phyloP scores from a whole-genome alignment of 2,329 filamentous ascomycete genomes.

The Lasiodiplodia theobromae region DNA sequence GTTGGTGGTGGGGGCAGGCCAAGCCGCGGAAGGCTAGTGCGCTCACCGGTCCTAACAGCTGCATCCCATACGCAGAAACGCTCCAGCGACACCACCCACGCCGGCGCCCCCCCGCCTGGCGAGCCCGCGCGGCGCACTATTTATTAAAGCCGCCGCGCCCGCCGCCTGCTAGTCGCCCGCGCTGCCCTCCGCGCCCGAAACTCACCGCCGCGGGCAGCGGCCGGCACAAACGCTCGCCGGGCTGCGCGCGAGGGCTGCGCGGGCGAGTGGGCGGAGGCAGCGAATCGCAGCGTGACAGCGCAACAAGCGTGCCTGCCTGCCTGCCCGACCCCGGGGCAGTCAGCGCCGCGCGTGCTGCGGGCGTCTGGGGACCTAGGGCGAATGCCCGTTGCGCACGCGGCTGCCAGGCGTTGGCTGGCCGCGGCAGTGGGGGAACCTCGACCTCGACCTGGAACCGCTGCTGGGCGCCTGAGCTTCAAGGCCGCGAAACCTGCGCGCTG shows the following conservation, averaged over 20 bases:
- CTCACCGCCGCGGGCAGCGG: constrained; percentile 14
- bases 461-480: constrained; percentile 15
- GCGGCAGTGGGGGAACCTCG: constrained; percentile 1
- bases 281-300: constrained; percentile 11
- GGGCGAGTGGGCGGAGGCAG: constrained; percentile 2
- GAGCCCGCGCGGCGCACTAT: background rate
- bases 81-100: background rate
- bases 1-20: constrained; percentile 1
- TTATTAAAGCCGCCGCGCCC: constrained; percentile 1
- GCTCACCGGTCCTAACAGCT: constrained; percentile 9
- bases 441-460: background rate
- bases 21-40: background rate
- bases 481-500: constrained; percentile 4
- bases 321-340: background rate
- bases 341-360: background rate
- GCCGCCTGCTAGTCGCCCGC: background rate
- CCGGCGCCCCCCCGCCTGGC: background rate
- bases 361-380: background rate
- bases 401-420: background rate
- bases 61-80: background rate
- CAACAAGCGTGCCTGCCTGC: background rate
- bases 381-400: background rate
- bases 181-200: background rate
- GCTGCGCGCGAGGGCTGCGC: background rate
- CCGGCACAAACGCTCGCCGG: background rate